These are phyloP conservation scores for Rachicladosporium sp. DNA, from an alignment of 2,329 filamentous ascomycete species.

Conservation along the genomic window DNA sequence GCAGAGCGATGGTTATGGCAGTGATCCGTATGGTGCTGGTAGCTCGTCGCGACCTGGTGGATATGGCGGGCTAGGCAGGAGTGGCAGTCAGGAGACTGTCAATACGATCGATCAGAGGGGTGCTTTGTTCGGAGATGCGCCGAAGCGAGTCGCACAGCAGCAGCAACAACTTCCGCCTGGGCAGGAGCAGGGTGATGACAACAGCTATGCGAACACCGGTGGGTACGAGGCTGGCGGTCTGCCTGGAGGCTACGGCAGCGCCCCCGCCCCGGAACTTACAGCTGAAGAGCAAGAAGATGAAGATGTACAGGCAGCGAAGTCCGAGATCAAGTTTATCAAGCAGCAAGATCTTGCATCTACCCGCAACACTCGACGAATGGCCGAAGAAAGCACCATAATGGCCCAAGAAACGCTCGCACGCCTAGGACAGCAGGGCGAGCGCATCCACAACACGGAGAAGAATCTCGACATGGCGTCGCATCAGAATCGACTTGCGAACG, in stretches of 20 bases:
- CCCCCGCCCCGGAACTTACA: slow-evolving; percentile 65
- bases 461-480: slow-evolving; percentile 65
- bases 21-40: slow-evolving; percentile 34
- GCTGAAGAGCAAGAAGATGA: slow-evolving; percentile 68
- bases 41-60: slow-evolving; percentile 27
- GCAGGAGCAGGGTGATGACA: slow-evolving; percentile 11
- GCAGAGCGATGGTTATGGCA: slow-evolving; percentile 38
- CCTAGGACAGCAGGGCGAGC: slow-evolving; percentile 66
- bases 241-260: slow-evolving; percentile 33
- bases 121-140: slow-evolving; percentile 51
- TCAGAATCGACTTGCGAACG: slow-evolving; percentile 57
- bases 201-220: slow-evolving; percentile 19
- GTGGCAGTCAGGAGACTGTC: slow-evolving; percentile 37
- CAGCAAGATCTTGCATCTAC: slow-evolving; percentile 64
- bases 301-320: slow-evolving; percentile 58
- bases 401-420: slow-evolving; percentile 60
- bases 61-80: slow-evolving; percentile 43
- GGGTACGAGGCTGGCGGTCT: slow-evolving; percentile 16
- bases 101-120: slow-evolving; percentile 46
- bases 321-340: slow-evolving; percentile 64
- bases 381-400: slow-evolving; percentile 56
- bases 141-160: slow-evolving; percentile 38
- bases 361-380: slow-evolving; percentile 55
- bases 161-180: slow-evolving; percentile 20
- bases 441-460: slow-evolving; percentile 68